Conservation (phyloP, 768 basidiomycete species). For the Xanthoconium stramineum region DNA sequence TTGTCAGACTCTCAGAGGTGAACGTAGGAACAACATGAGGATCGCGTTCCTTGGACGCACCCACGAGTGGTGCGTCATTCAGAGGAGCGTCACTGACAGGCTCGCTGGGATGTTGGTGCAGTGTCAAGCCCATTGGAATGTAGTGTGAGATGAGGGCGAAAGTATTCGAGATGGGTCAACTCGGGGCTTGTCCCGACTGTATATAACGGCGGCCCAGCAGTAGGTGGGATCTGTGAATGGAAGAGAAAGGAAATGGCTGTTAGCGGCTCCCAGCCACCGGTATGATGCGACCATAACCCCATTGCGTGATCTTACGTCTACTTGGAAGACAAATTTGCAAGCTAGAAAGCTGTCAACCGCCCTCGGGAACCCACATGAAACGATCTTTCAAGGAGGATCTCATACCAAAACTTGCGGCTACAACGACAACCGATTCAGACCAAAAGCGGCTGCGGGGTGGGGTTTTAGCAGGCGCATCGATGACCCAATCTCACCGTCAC, state of each 20-base stretch:
- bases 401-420: not conserved
- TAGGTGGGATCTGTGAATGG: not conserved
- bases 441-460: no score
- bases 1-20: constrained; percentile 33
- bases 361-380: not conserved
- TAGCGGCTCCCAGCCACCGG: not conserved
- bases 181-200: not conserved
- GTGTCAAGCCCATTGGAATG: constrained; percentile 20
- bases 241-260: not conserved
- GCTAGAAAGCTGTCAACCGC: not conserved
- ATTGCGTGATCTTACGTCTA: constrained; percentile 35
- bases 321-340: constrained; percentile 7
- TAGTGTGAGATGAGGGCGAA: not conserved
- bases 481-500: not conserved
- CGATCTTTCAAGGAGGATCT: not conserved
- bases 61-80: not conserved
- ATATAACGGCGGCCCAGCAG: constrained; percentile 5
- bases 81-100: not conserved
- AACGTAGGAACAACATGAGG: constrained; percentile 60
- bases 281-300: constrained; percentile 13
- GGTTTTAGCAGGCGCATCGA: not conserved
- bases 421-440: not conserved
- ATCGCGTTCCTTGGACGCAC: constrained; percentile 30
- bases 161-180: not conserved
- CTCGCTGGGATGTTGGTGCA: constrained; percentile 1